A percentile compares a stretch with the other conserved stretches of the same genome.
Conservation (phyloP, 257 asterid species). For the Solanum pinnatisectum region DNA sequence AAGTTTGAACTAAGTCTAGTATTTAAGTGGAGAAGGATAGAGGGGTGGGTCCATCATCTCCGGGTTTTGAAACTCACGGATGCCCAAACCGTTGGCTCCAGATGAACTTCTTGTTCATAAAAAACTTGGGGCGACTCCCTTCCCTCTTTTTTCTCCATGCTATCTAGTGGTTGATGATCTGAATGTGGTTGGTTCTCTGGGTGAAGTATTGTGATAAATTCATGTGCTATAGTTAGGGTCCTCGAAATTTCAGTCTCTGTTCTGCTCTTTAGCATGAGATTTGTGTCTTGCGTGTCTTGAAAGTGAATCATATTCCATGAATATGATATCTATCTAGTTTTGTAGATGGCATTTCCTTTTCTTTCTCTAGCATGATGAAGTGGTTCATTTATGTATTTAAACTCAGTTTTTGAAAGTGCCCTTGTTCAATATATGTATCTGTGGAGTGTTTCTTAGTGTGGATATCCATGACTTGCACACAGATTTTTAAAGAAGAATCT, state of each 20-base stretch:
- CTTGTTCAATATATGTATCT: neutral
- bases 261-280: neutral
- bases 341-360: neutral
- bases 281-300: neutral
- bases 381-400: neutral
- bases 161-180: neutral
- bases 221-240: neutral
- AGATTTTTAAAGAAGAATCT: neutral
- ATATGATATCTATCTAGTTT: neutral
- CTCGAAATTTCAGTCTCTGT: neutral
- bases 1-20: neutral
- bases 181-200: neutral
- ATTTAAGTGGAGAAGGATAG: neutral
- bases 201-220: neutral
- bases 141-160: neutral
- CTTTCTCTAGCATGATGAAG: neutral
- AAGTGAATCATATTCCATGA: neutral
- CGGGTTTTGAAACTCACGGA: neutral
- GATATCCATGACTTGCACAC: neutral
- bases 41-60: neutral
- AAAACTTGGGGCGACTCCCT: neutral
- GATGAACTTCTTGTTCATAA: neutral
- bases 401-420: neutral
- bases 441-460: neutral
- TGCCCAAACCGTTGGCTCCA: neutral